Evolutionary conservation across 140 eudicot genomes (phyloP), one percentile per base, ranked within the genome.

Genomic region (Flaveria floridana): DNA sequence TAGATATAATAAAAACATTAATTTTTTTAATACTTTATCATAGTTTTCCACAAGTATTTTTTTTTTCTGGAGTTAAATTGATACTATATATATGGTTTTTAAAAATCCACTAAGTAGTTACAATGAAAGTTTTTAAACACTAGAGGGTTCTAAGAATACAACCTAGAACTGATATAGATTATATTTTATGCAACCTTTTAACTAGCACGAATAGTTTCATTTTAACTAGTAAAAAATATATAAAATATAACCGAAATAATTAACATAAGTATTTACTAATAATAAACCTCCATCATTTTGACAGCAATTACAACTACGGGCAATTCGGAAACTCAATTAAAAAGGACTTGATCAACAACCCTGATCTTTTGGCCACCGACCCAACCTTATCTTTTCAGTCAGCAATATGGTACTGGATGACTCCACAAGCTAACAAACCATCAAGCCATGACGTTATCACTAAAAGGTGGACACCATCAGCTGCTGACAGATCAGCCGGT

Each of bases 321-420:
- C 85, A 6, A 64, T 84, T 85, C 41, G 91, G 91, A 63, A 50
- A 14, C 1, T 81, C 88, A 37, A 76, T 86, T 3, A 21, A 48
- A 6, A 70, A 2, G 28, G 88, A 84, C 51, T 77, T 86, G 26
- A 56, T 84, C 66, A 80, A 78, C 82, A 81, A 79, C 52, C 91
- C 91, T 2, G 88, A 84, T 48, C 78, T 86, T 42, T 78, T 86
- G 19, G 88, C 91, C 28, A 83, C 86, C 0, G 72, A 86, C 25
- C 61, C 83, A 2, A 66, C 70, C 18, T 26, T 81, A 47, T 86
- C 88, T 9, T 86, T 86, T 48, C 74, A 72, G 80, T 84, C 91
- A 19, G 91, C 88, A 13, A 53, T 86, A 39, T 82, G 89, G 86
- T 85, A 61, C 66, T 85, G 89, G 89, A 85, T 80, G 89, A 85